Evolutionary conservation across 495 filamentous ascomycete species (phyloP).

Genomic region (Rostrohypoxylon terebratum): DNA sequence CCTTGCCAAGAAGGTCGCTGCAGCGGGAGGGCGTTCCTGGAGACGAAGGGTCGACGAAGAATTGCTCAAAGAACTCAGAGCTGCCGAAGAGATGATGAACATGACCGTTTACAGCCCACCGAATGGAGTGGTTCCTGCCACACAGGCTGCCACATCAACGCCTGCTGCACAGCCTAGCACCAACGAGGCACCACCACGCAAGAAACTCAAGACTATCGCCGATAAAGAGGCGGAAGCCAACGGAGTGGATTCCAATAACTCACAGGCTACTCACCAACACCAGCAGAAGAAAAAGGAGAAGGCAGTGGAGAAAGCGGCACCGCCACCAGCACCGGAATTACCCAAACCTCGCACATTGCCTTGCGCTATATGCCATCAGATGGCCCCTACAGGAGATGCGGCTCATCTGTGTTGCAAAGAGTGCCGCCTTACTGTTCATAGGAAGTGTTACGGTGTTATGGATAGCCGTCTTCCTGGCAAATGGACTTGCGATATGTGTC

Average conservation of each 20-base stretch:
- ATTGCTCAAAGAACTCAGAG: slow-evolving; percentile 78
- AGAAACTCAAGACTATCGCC: slow-evolving; percentile 64
- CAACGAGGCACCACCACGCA: slow-evolving; percentile 58
- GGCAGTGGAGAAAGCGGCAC: slow-evolving; percentile 58
- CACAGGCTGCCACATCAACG: slow-evolving; percentile 36
- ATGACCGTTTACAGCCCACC: slow-evolving; percentile 56
- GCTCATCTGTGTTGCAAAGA: slow-evolving; percentile 77
- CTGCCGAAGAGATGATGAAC: slow-evolving; percentile 62
- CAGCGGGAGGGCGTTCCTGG: slow-evolving; percentile 84
- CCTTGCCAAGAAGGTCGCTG: slow-evolving; percentile 86
- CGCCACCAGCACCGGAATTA: slow-evolving; percentile 70
- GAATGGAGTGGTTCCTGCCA: slow-evolving; percentile 58
- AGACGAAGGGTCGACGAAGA: slow-evolving; percentile 93
- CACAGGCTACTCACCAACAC: slow-evolving; percentile 29
- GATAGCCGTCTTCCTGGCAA: slow-evolving; percentile 77
- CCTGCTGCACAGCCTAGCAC: slow-evolving; percentile 19
- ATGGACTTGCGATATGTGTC: slow-evolving; percentile 96
- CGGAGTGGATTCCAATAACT: slow-evolving; percentile 37
- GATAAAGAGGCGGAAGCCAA: slow-evolving; percentile 51
- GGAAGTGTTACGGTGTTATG: slow-evolving; percentile 87
- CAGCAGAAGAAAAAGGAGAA: slow-evolving; percentile 78
- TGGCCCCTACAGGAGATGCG: slow-evolving; percentile 78
- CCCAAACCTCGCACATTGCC: slow-evolving; percentile 81
- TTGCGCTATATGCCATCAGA: slow-evolving; percentile 83
- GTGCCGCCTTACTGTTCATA: slow-evolving; percentile 93